Evolutionary conservation across 176 grass and related monocot species (phyloP).

Genomic region (Ensete ventricosum): DNA sequence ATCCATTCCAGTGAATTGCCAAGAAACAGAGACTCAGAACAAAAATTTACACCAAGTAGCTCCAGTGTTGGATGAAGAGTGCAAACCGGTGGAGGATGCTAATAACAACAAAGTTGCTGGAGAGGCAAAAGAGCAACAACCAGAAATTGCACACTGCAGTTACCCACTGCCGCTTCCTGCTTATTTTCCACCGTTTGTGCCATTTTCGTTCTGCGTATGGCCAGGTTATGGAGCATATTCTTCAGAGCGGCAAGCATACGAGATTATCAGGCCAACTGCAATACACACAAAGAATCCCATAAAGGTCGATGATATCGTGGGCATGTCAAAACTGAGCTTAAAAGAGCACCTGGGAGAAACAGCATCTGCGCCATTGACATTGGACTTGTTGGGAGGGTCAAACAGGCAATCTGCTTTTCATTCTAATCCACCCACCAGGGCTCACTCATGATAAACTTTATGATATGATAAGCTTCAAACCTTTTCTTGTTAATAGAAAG

Average conservation of each 20-base stretch:
- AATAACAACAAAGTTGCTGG: neutral
- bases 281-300: slow-evolving; percentile 70
- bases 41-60: neutral
- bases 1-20: neutral
- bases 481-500: too few relatives aligned
- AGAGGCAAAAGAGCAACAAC: neutral
- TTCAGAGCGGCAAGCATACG: slow-evolving; percentile 42
- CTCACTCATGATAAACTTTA: slow-evolving; percentile 48
- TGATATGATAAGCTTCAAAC: too few relatives aligned
- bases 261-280: slow-evolving; percentile 81
- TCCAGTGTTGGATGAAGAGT: neutral
- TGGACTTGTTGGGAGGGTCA: slow-evolving; percentile 53
- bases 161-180: slow-evolving; percentile 68
- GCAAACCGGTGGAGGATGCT: neutral
- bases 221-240: slow-evolving; percentile 23
- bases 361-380: slow-evolving; percentile 24
- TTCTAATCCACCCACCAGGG: slow-evolving; percentile 68
- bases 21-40: neutral
- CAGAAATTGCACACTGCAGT: slow-evolving; percentile 39
- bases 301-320: slow-evolving; percentile 76
- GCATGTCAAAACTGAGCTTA: slow-evolving; percentile 81
- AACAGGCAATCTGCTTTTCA: slow-evolving; percentile 92
- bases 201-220: slow-evolving; percentile 61
- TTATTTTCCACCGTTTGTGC: slow-evolving; percentile 69
- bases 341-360: slow-evolving; percentile 31